phyloP scores from a whole-genome alignment of 371 early-diverging fungal genomes.

The Mucor racemosus region DNA sequence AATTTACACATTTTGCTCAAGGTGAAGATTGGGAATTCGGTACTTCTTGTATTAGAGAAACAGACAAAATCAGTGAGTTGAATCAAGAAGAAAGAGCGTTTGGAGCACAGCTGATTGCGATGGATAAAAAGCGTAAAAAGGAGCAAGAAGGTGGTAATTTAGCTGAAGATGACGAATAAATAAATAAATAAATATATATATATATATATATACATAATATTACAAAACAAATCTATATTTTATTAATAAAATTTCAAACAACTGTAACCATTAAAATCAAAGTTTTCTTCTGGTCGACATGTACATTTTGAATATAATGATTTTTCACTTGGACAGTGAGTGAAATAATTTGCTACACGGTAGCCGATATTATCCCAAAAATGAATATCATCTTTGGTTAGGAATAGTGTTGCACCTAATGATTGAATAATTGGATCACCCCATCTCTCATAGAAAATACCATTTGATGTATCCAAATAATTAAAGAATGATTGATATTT shows the following conservation, averaged over 20 bases:
- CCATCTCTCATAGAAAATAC: slow-evolving; percentile 93
- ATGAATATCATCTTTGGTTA: slow-evolving; percentile 47
- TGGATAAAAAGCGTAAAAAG: slow-evolving; percentile 25
- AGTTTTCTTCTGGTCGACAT: slow-evolving; percentile 48
- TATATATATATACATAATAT: neutral
- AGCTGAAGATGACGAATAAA: slow-evolving; percentile 12
- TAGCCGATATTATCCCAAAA: slow-evolving; percentile 54
- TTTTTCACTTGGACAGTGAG: slow-evolving; percentile 41
- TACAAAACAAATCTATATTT: neutral
- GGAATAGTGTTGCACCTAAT: slow-evolving; percentile 39
- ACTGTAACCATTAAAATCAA: slow-evolving; percentile 47
- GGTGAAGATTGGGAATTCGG: slow-evolving; percentile 42
- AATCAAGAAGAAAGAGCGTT: slow-evolving; percentile 14
- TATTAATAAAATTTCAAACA: slow-evolving; percentile 40
- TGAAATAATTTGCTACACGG: slow-evolving; percentile 42
- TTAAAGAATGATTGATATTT: slow-evolving; percentile 82
- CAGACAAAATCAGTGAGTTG: slow-evolving; percentile 28
- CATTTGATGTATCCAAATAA: slow-evolving; percentile 78
- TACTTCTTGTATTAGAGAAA: slow-evolving; percentile 38
- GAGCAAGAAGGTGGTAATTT: neutral
- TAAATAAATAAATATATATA: too few species aligned
- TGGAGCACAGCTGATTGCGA: slow-evolving; percentile 16
- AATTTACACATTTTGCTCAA: slow-evolving; percentile 36
- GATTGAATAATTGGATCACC: slow-evolving; percentile 54
- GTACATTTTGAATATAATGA: slow-evolving; percentile 32